phyloP scores from a whole-genome alignment of 225 moss, liverwort and hornwort genomes.

The Physcomitrellopsis africana region DNA sequence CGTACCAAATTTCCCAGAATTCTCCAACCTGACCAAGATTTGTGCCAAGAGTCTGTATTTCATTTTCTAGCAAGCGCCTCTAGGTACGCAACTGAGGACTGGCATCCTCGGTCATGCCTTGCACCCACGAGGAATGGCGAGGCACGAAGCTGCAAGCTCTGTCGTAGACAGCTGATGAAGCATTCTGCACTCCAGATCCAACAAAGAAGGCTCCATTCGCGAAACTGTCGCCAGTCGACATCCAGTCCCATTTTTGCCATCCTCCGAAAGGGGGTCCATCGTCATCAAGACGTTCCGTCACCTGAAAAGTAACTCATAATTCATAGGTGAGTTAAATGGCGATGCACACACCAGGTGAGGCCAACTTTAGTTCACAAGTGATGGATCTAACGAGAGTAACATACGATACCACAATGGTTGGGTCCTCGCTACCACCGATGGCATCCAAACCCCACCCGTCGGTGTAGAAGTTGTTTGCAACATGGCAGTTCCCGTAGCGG shows the following conservation, averaged over 20 bases:
- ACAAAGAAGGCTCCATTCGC: conserved; percentile 46
- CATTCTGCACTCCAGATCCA: conserved; percentile 40
- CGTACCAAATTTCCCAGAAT: too few relatives aligned
- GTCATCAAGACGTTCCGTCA: conserved; percentile 42
- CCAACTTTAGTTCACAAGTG: too few relatives aligned
- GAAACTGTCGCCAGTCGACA: conserved; percentile 33
- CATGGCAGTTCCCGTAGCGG: conserved; percentile 50
- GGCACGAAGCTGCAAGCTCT: conserved; percentile 46
- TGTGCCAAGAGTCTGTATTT: too few relatives aligned
- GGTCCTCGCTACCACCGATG: conserved; percentile 55
- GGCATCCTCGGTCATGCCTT: conserved; percentile 40
- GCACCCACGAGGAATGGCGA: conserved; percentile 22
- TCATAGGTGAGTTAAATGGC: too few relatives aligned
- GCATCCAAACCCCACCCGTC: conserved; percentile 51
- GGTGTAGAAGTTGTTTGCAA: conserved; percentile 56
- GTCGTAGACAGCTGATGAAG: conserved; percentile 37
- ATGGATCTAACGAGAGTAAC: too few relatives aligned
- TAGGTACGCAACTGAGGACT: conserved; percentile 45
- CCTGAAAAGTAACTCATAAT: conserved; percentile 9
- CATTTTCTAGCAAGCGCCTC: conserved; percentile 15
- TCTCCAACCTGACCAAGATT: too few relatives aligned
- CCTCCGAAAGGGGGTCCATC: conserved; percentile 41
- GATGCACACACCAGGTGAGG: too few relatives aligned
- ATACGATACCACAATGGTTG: conserved; percentile 29
- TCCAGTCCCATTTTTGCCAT: conserved; percentile 66